A percentile compares a stretch with the other conserved stretches of the same genome.
These are phyloP conservation scores for Neopestalotiopsis clavispora DNA, from an alignment of 2,329 filamentous ascomycete species.

Conservation along the genomic window DNA sequence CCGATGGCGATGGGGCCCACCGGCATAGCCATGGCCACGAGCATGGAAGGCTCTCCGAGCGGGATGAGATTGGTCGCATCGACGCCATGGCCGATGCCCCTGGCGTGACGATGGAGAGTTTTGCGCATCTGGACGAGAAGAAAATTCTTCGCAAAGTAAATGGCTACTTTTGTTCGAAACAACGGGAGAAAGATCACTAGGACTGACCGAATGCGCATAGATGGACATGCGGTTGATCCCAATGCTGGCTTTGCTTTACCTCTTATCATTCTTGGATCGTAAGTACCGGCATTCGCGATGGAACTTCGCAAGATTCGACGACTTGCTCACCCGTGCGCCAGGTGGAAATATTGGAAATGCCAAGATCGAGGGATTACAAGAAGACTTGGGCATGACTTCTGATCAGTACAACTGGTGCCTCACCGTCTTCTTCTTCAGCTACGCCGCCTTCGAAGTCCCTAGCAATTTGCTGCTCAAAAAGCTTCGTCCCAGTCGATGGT, in stretches of 20 bases:
- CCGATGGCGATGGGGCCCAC: not conserved
- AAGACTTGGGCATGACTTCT: conserved; percentile 60
- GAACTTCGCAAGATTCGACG: not conserved
- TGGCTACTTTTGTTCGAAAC: not conserved
- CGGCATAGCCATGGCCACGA: conserved; percentile 17
- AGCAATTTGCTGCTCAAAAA: conserved; percentile 80
- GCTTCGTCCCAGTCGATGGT: conserved; percentile 74
- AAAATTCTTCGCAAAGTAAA: conserved; percentile 60
- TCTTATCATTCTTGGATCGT: conserved; percentile 72
- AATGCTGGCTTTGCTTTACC: conserved; percentile 69
- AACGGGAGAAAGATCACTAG: not conserved
- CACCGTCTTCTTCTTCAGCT: conserved; percentile 80
- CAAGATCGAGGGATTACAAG: conserved; percentile 63
- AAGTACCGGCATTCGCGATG: conserved; percentile 22
- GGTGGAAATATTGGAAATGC: conserved; percentile 70
- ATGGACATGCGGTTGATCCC: conserved; percentile 60
- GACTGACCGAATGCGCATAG: conserved; percentile 30
- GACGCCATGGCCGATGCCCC: conserved; percentile 28
- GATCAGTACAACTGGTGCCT: conserved; percentile 74
- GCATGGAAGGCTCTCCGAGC: conserved; percentile 10
- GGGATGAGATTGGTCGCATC: conserved; percentile 24
- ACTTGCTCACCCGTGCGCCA: conserved; percentile 18
- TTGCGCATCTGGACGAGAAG: conserved; percentile 57
- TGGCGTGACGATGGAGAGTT: conserved; percentile 31
- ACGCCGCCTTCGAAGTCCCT: conserved; percentile 76